Evolutionary conservation across 1,284 basidiomycete genomes (phyloP).

Genomic region (Chondrostereum purpureum): DNA sequence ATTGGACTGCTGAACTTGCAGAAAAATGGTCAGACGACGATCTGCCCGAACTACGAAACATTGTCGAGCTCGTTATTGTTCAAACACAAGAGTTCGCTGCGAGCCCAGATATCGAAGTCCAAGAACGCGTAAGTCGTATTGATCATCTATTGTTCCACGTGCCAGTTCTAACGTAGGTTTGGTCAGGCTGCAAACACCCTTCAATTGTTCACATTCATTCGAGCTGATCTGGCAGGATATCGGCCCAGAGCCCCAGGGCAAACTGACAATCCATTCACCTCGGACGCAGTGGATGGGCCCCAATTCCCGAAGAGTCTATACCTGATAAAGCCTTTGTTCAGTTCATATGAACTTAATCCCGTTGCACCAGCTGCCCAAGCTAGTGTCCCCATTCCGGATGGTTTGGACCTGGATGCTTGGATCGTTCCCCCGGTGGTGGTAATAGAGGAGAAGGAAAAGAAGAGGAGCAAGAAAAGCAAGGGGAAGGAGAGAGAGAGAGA

Average conservation of each 20-base stretch:
- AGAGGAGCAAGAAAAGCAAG: conserved; percentile 38
- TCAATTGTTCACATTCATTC: conserved; percentile 77
- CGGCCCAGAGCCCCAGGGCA: conserved; percentile 29
- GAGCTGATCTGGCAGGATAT: conserved; percentile 68
- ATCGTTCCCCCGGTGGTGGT: conserved; percentile 66
- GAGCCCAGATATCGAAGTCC: conserved; percentile 77
- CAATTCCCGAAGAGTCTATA: conserved; percentile 83
- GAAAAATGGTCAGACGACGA: conserved; percentile 70
- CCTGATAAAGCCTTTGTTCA: conserved; percentile 80
- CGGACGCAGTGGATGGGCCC: conserved; percentile 37
- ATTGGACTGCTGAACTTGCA: conserved; percentile 73
- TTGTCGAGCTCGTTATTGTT: conserved; percentile 54
- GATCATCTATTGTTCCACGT: background rate
- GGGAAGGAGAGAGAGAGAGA: conserved; percentile 40
- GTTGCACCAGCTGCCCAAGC: conserved; percentile 78
- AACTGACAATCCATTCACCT: conserved; percentile 29
- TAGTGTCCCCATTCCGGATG: conserved; percentile 76
- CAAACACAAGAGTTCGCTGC: conserved; percentile 50
- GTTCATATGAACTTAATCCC: conserved; percentile 78
- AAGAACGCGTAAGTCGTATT: conserved; percentile 72
- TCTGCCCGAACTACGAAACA: conserved; percentile 51
- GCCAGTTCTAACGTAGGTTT: conserved; percentile 4
- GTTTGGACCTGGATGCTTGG: conserved; percentile 80
- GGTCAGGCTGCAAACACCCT: conserved; percentile 71
- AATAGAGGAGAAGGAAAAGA: conserved; percentile 27